phyloP scores from a whole-genome alignment of 2,329 filamentous ascomycete species.

The Venturia oleaginea region DNA sequence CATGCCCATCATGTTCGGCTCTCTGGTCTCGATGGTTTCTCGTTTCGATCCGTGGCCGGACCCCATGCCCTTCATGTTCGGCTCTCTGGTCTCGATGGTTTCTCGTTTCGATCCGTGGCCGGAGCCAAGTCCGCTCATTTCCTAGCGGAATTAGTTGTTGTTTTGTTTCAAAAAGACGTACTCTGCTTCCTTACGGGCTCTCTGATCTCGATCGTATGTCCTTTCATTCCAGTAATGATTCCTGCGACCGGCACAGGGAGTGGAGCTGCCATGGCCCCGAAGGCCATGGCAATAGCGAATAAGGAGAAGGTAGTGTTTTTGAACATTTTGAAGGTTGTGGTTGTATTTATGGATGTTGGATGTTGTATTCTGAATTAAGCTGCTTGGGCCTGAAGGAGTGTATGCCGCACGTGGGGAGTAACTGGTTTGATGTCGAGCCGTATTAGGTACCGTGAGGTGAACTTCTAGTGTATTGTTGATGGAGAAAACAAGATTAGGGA shows the following conservation, averaged over 20 bases:
- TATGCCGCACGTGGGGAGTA: not conserved
- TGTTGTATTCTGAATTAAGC: not conserved
- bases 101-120: no score
- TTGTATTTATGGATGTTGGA: not conserved
- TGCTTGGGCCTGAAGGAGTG: not conserved
- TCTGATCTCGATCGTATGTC: not conserved
- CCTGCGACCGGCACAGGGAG: not conserved
- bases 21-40: no score
- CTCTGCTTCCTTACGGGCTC: not conserved
- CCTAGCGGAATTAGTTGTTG: no score
- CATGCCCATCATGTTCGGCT: no score
- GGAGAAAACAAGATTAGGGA: not conserved
- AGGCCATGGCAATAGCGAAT: not conserved
- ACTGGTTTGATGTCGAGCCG: no score
- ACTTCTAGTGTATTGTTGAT: not conserved
- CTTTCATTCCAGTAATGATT: not conserved
- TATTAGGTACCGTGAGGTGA: constrained; percentile 9
- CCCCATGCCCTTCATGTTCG: no score
- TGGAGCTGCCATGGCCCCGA: constrained; percentile 3
- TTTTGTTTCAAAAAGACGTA: no score
- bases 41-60: no score
- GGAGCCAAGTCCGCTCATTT: no score
- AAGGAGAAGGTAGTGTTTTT: not conserved
- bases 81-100: no score
- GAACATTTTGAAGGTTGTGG: not conserved